phyloP scores from a whole-genome alignment of 2,329 filamentous ascomycete species.

The Apiospora aurea region DNA sequence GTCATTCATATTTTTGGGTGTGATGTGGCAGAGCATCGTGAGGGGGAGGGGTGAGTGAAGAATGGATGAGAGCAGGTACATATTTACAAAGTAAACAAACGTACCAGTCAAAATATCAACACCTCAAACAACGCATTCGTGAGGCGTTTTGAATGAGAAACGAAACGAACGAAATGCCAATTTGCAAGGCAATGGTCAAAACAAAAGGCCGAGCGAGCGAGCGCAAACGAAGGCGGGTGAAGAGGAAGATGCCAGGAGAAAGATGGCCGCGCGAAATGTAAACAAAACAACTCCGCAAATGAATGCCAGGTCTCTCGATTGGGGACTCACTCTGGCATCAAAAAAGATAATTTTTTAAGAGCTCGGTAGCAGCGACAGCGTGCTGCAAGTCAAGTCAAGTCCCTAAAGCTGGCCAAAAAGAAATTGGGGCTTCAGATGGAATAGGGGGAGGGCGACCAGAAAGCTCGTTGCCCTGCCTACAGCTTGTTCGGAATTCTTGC shows the following conservation, averaged over 20 bases:
- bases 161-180: not conserved
- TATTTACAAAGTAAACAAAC: not conserved
- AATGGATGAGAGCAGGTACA: not conserved
- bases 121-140: not conserved
- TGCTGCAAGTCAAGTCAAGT: not conserved
- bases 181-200: not conserved
- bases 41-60: not conserved
- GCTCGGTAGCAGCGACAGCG: not conserved
- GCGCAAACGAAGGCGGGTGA: not conserved
- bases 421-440: not conserved
- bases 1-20: not conserved
- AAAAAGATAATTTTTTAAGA: not conserved
- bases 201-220: not conserved
- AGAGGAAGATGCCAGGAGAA: not conserved
- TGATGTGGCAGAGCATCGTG: not conserved
- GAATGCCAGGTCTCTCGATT: not conserved
- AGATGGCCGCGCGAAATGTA: not conserved
- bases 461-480: slow-evolving; percentile 7
- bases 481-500: not conserved
- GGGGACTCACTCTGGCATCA: not conserved
- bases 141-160: not conserved
- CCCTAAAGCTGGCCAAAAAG: not conserved
- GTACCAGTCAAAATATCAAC: slow-evolving; percentile 1
- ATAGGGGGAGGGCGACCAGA: slow-evolving; percentile 4
- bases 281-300: not conserved